Conservation (phyloP, 345 rosid genomes). For the Turritis glabra region DNA sequence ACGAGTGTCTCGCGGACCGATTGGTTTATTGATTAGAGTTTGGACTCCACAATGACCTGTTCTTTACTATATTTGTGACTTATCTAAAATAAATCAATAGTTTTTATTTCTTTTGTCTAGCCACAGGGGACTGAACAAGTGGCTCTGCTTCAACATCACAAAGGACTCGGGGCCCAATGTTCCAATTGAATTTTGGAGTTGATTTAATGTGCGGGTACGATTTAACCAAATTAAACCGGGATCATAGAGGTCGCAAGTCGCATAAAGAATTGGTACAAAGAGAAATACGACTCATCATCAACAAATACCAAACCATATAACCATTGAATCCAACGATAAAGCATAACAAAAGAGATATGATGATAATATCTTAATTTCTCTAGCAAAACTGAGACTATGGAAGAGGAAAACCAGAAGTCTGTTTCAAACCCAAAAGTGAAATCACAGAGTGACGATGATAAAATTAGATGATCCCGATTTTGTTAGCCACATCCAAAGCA, state of each 20-base stretch:
- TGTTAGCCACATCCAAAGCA: conserved; percentile 97
- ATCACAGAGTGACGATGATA: not conserved
- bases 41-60: not conserved
- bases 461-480: conserved; percentile 85
- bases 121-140: too few relatives aligned
- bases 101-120: too few relatives aligned
- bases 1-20: not conserved
- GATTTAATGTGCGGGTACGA: not conserved
- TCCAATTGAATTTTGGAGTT: not conserved
- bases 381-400: conserved; percentile 37
- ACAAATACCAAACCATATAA: conserved; percentile 14
- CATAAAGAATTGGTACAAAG: not conserved
- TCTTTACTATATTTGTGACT: not conserved
- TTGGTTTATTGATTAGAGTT: not conserved
- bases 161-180: not conserved
- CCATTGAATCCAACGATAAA: conserved; percentile 5
- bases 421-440: conserved; percentile 5
- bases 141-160: too few relatives aligned
- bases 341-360: not conserved
- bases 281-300: not conserved
- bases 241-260: not conserved
- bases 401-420: not conserved
- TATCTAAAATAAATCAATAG: not conserved
- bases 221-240: not conserved
- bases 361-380: conserved; percentile 23